Base-by-base conservation (phyloP, 2,329 filamentous ascomycete genomes). In the Pezicula neosporulosa region DNA sequence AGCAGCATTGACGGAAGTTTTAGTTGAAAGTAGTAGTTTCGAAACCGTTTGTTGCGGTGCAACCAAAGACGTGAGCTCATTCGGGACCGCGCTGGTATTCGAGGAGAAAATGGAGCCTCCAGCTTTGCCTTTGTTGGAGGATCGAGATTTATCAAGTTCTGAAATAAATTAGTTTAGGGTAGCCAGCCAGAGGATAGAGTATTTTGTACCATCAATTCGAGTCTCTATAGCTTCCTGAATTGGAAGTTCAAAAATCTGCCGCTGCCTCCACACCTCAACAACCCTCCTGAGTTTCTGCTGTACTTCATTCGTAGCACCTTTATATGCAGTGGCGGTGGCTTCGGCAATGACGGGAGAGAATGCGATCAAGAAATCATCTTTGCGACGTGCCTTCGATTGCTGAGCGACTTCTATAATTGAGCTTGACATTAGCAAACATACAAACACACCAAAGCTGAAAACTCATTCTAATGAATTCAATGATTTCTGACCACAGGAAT, bases 301-400 rank as follows among this genome's bases (percentile, higher is more conserved):
- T 27, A 96, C 83, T 47, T 99, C 93, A 36, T 84, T 80, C 7
- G 89, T 84, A 2, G 91, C 86, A 54, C 91, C 90, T 70, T 93
- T 96, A 69, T 97, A 99, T 37, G 94, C 93, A n/a, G 82, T 77
- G 13, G 89, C 80, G 9, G 88, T 87, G n/a, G 91, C 93, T 69
- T 99, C 94, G 18, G 90, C 90, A 56, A 99, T 89, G 60, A 96
- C 81, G 4, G 94, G 92, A 43, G 93, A 87, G 70, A 96, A 97
- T 7, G 94, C 93, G 55, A 87, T 80, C 13, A 97, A 80, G 61
- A 99, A 99, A 62, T 99, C 94, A 48, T 92, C 85, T 70, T 96
- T 97, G 56, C 88, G 86, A 35, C 93, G 86, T 44, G 90, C 93
- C 70, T 95, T 96, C 21, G 92, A 96, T 66, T 97, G 94, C 68